Evolutionary conservation across 2,329 filamentous ascomycete genomes (phyloP), one percentile per base, ranked within the genome.

Genomic region (Zymoseptoria ardabiliae): DNA sequence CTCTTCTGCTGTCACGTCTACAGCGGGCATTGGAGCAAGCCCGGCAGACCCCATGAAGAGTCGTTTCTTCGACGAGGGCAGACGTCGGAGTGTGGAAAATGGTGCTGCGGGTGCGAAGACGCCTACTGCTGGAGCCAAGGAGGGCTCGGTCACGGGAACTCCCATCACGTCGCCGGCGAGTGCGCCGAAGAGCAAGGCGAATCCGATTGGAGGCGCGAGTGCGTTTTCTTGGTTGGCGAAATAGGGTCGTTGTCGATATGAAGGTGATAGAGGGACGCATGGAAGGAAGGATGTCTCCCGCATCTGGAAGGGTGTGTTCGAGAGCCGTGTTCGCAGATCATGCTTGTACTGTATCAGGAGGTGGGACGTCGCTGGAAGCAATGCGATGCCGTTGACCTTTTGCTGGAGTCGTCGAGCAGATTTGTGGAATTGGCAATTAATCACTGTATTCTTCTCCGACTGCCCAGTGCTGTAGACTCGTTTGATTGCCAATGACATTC

Each of bases 131-230:
- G 54, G 59, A 41, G 61, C 30, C 20, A 58, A 30, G 13, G 57
- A 59, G 55, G 19, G 55, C 10, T 20, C 50, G 10, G 30, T 8
- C 49, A 55, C 50, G 4, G 51, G 45, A 23, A 48, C 50, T 4
- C 35, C 55, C 20, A 45, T 45, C 35, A 64, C 67, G 23, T 49
- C 62, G 17, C 56, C 65, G n/a, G 55, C 56, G 35, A 56, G 50
- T 28, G 56, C 58, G n/a, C 56, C 65, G 13, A 73, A 72, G 66
- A 70, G 67, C 50, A 71, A 72, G 57, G 80, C 85, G 30, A 97
- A 97, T 70, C 93, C 94, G 0, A 84, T 96, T 19, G 93, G 93
- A 8, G 90, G 90, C n/a, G 93, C 89, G 13, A 94, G 90, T 60
- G 93, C 93, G 2, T 97, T 97, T 77, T 87, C 89, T 11, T 97